Evolutionary conservation across 2,329 filamentous ascomycete species (phyloP).

Genomic region (Epichloe festucae): DNA sequence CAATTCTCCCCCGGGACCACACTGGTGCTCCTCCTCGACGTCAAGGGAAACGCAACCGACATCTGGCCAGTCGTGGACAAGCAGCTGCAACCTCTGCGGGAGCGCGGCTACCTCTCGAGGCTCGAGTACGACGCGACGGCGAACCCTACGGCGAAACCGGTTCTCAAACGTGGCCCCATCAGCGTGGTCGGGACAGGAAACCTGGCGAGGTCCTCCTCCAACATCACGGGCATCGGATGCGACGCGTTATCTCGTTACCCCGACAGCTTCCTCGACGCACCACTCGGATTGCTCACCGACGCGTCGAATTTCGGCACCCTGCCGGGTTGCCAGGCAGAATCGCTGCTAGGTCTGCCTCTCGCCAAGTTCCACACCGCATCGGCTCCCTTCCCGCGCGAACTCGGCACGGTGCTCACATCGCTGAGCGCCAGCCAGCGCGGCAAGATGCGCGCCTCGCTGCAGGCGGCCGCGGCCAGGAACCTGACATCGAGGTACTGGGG

Average conservation of each 20-base stretch:
- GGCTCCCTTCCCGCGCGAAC: slow-evolving; percentile 35
- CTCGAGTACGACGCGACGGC: slow-evolving; percentile 30
- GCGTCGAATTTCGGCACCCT: slow-evolving; percentile 1
- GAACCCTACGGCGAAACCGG: slow-evolving; percentile 18
- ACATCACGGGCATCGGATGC: slow-evolving; percentile 4
- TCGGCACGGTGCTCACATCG: slow-evolving; percentile 31
- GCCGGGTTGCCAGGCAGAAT: slow-evolving; percentile 1
- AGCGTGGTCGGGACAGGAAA: slow-evolving; percentile 58
- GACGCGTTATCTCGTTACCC: slow-evolving; percentile 16
- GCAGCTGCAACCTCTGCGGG: slow-evolving; percentile 40
- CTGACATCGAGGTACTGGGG: slow-evolving; percentile 50
- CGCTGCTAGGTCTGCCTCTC: slow-evolving; percentile 23
- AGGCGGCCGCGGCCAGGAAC: slow-evolving; percentile 34
- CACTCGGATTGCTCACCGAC: slow-evolving; percentile 29
- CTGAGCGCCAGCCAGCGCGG: slow-evolving; percentile 28
- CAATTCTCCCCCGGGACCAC: slow-evolving; percentile 38
- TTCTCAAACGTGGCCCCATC: slow-evolving; percentile 33
- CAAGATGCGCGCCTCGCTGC: slow-evolving; percentile 30
- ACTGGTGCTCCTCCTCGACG: slow-evolving; percentile 51
- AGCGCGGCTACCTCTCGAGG: slow-evolving; percentile 41
- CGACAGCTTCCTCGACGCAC: slow-evolving; percentile 55
- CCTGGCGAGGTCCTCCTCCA: slow-evolving; percentile 5
- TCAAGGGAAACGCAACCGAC: slow-evolving; percentile 36
- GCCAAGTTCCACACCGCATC: slow-evolving; percentile 56
- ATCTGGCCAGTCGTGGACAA: slow-evolving; percentile 15